These are phyloP conservation scores for Aspergillus diversus DNA, from an alignment of 495 filamentous ascomycete genomes.

Conservation along the genomic window DNA sequence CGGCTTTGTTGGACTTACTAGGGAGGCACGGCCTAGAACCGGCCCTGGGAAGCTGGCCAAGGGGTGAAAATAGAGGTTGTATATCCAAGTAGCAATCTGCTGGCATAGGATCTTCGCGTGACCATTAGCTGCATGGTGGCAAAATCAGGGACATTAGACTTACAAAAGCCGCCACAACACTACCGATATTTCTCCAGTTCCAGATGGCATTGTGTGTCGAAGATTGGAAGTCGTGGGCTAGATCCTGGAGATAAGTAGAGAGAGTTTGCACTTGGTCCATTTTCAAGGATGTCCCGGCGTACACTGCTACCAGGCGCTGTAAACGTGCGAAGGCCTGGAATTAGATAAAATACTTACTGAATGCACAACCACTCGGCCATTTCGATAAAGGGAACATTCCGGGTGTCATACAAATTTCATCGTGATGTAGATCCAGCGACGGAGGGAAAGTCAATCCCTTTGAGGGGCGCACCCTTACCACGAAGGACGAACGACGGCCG, in stretches of 20 bases:
- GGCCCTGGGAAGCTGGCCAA: conserved; percentile 8
- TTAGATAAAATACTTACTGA: not conserved
- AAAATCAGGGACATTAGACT: not conserved
- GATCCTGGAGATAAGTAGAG: not conserved
- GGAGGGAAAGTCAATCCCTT: not conserved
- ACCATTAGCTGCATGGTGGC: not conserved
- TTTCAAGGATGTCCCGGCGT: not conserved
- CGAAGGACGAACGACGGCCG: not conserved
- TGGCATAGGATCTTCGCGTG: not conserved
- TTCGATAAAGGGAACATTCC: not conserved
- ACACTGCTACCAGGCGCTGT: not conserved
- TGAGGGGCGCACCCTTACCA: not conserved
- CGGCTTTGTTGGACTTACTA: not conserved
- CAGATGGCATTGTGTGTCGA: not conserved
- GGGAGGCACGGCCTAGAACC: not conserved
- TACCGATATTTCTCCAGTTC: not conserved
- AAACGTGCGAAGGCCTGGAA: not conserved
- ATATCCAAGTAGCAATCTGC: not conserved
- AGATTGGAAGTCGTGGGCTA: not conserved
- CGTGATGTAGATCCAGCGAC: not conserved
- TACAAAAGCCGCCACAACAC: not conserved
- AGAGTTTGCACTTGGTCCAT: not conserved
- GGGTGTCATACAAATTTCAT: not conserved
- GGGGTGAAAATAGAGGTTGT: conserved; percentile 12
- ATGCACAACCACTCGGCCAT: not conserved